Evolutionary conservation across 257 asterid species (phyloP).

Genomic region (Haberlea rhodopensis): DNA sequence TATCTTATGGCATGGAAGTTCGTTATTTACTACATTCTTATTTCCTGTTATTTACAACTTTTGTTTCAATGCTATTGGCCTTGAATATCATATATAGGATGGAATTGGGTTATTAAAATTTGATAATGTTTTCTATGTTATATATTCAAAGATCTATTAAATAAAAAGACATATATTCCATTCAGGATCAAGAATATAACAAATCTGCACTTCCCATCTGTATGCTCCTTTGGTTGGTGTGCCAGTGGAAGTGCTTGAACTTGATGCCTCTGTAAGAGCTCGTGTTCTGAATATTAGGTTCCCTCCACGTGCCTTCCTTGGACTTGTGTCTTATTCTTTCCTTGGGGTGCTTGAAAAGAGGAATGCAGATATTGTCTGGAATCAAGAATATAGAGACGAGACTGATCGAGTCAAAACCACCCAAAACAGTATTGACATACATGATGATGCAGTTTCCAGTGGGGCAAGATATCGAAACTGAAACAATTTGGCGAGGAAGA

Average conservation of each 20-base stretch:
- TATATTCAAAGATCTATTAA: not conserved
- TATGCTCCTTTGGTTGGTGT: not conserved
- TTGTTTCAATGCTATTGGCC: not conserved
- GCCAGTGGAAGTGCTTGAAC: not conserved
- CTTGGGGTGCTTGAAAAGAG: not conserved
- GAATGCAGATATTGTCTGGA: not conserved
- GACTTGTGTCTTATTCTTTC: not conserved
- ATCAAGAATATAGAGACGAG: constrained; percentile 31
- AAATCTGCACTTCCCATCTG: not conserved
- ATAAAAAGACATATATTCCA: too few relatives aligned
- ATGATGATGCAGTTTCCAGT: constrained; percentile 21
- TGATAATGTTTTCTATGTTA: not conserved
- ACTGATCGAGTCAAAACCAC: constrained; percentile 24
- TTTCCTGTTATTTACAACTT: not conserved
- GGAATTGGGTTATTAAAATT: not conserved
- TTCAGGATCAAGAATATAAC: not conserved
- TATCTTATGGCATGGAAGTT: not conserved
- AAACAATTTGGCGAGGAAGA: constrained; percentile 31
- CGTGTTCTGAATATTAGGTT: too few relatives aligned
- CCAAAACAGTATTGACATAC: constrained; percentile 28
- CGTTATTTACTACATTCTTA: too few relatives aligned
- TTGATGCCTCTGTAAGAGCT: not conserved
- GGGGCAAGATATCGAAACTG: constrained; percentile 34
- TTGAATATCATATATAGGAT: not conserved
- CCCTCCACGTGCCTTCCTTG: too few relatives aligned